A percentile compares a stretch with the other conserved stretches of the same genome.
Evolutionary conservation across 2,329 filamentous ascomycete species (phyloP).

Genomic region (Calonectria pteridis): DNA sequence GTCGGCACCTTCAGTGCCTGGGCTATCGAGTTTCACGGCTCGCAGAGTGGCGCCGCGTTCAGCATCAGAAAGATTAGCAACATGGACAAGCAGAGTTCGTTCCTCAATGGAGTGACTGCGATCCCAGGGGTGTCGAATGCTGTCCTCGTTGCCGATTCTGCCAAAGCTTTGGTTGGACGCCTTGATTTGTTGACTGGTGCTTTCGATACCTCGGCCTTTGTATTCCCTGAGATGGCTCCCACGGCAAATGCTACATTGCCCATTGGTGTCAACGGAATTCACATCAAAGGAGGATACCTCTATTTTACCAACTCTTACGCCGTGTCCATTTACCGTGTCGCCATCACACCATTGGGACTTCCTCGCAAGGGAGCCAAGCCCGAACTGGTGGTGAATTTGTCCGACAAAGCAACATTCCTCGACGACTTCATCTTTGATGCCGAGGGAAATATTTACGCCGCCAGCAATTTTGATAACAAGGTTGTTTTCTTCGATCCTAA

Average conservation of each 20-base stretch:
- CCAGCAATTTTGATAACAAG: conserved; percentile 39
- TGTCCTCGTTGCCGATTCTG: conserved; percentile 31
- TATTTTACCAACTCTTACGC: conserved; percentile 34
- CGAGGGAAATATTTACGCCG: conserved; percentile 35
- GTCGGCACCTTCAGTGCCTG: conserved; percentile 31
- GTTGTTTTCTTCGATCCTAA: conserved; percentile 32
- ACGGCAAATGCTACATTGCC: conserved; percentile 1
- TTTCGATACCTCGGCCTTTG: conserved; percentile 24
- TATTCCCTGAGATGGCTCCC: conserved; percentile 29
- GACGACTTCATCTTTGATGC: conserved; percentile 40
- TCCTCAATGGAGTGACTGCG: conserved; percentile 25
- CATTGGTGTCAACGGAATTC: conserved; percentile 38
- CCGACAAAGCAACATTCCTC: conserved; percentile 21
- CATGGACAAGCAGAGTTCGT: conserved; percentile 17
- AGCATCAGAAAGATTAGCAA: conserved; percentile 30
- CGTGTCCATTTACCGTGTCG: conserved; percentile 32
- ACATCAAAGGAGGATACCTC: conserved; percentile 23
- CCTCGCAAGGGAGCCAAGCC: conserved; percentile 32
- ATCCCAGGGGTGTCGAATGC: conserved; percentile 23
- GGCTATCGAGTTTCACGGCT: conserved; percentile 22
- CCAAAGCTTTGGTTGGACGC: conserved; percentile 20
- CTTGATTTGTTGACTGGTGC: conserved; percentile 22
- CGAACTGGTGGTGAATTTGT: conserved; percentile 36
- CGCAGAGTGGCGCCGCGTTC: not conserved
- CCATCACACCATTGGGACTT: conserved; percentile 27